Base-by-base conservation (phyloP, 2,329 filamentous ascomycete species). In the Blumeria graminis region DNA sequence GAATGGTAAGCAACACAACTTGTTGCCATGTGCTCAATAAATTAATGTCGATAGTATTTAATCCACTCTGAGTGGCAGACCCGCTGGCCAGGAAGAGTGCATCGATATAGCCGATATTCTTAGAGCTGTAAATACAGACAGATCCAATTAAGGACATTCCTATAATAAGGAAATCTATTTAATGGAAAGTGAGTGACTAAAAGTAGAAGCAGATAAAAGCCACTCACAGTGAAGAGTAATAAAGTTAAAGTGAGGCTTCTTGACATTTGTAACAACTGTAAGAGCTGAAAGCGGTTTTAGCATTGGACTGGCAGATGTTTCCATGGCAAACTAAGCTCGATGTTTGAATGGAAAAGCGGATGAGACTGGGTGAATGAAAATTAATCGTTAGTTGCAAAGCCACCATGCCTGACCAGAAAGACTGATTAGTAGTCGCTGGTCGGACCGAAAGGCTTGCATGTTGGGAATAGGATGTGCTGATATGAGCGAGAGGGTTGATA, bases 81-180 rank as follows among this genome's bases (percentile, higher is more conserved):
- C 92, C 90, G 56, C 79, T 81, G n/a, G 84, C 78, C 63, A 95
- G 86, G 73, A 94, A 86, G 14, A 98, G 76, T 1, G 88, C 82
- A 72, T 98, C 89, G 62, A 92, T 85, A 65, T 94, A 98, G 1
- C 68, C 60, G 58, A 95, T 67, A 14, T 78, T 70, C 32, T 78
- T 77, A 16, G 71, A 66, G 16, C 76, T 77, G 63, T 79, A 95
- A 16, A 98, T 68, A 55, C 94, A 73, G 61, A 95, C 71, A 0
- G 89, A 94, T 14, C 80, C 81, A 51, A 89, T 55, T 1, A 98
- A 72, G 4, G 77, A 74, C 68, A 85, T 78, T 58, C 76, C 72
- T 57, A 95, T 75, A 60, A 98, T 82, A 71, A 87, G 94, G 57
- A 83, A 74, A 67, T 96, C 82, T 86, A 58, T 34, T 39, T 55